Evolutionary conservation across 495 filamentous ascomycete genomes (phyloP).

Genomic region (Eremomyces bilateralis): DNA sequence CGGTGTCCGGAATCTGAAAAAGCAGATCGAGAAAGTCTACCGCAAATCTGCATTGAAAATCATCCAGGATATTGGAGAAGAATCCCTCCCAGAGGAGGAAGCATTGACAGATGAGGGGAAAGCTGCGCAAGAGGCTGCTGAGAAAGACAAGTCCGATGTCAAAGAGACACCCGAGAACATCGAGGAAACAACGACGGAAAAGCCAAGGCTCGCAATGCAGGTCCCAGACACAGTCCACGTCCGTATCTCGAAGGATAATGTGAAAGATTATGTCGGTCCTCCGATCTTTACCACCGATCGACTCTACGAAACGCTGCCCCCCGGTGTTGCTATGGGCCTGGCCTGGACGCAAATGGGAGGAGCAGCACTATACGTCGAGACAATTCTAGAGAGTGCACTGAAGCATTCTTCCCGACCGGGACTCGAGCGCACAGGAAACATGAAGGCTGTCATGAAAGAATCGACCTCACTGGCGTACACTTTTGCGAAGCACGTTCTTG

Average conservation of each 20-base stretch:
- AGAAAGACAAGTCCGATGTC: slow-evolving; percentile 35
- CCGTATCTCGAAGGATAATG: slow-evolving; percentile 64
- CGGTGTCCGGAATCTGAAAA: slow-evolving; percentile 94
- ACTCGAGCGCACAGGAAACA: slow-evolving; percentile 77
- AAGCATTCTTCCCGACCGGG: slow-evolving; percentile 47
- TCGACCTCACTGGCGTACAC: slow-evolving; percentile 86
- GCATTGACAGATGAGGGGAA: slow-evolving; percentile 81
- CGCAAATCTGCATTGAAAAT: slow-evolving; percentile 95
- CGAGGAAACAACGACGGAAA: slow-evolving; percentile 49
- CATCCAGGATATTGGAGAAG: slow-evolving; percentile 83
- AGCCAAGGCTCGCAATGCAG: slow-evolving; percentile 54
- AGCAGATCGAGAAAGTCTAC: slow-evolving; percentile 98
- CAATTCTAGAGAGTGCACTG: slow-evolving; percentile 71
- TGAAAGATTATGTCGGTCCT: slow-evolving; percentile 95
- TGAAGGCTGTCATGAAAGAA: slow-evolving; percentile 97
- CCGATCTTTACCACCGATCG: slow-evolving; percentile 90
- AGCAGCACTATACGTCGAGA: slow-evolving; percentile 90
- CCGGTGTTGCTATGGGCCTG: slow-evolving; percentile 97
- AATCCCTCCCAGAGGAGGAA: slow-evolving; percentile 55
- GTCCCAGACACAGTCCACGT: slow-evolving; percentile 80
- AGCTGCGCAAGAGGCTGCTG: slow-evolving; percentile 48
- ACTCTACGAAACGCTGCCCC: slow-evolving; percentile 80
- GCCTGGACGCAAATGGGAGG: slow-evolving; percentile 98
- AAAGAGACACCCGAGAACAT: slow-evolving; percentile 35
- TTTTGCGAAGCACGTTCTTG: slow-evolving; percentile 79